Percentiles rank a stretch among this genome's conserved stretches.
Conservation (phyloP, 2,329 filamentous ascomycete species). For the Ascocoryne sarcoides region DNA sequence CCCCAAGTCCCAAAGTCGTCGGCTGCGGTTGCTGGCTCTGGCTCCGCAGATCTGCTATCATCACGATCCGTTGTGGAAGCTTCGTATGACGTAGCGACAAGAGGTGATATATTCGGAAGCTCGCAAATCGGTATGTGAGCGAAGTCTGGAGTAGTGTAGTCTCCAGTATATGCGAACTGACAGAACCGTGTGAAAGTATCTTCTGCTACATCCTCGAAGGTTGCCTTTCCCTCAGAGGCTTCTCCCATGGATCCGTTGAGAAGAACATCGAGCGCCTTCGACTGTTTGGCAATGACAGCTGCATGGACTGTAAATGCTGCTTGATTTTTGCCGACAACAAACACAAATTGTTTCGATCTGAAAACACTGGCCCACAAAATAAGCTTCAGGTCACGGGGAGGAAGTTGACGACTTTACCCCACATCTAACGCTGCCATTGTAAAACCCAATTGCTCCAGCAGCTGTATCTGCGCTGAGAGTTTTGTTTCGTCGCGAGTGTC, state of each 20-base stretch:
- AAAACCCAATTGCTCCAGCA: slow-evolving; percentile 4
- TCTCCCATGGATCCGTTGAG: slow-evolving; percentile 15
- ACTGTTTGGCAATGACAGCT: slow-evolving; percentile 15
- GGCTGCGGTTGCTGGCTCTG: neutral
- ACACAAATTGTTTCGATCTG: slow-evolving; percentile 9
- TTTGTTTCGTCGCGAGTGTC: slow-evolving; percentile 4
- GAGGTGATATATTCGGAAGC: slow-evolving; percentile 6
- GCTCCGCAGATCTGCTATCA: neutral
- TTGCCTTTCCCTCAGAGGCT: slow-evolving; percentile 12
- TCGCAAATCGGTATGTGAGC: slow-evolving; percentile 10
- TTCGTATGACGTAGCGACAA: neutral
- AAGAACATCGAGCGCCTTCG: slow-evolving; percentile 14
- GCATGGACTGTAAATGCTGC: slow-evolving; percentile 10
- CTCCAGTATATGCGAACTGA: slow-evolving; percentile 17
- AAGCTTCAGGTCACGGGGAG: slow-evolving; percentile 5
- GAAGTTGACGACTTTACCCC: slow-evolving; percentile 4
- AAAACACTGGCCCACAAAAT: slow-evolving; percentile 1
- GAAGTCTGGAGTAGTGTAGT: slow-evolving; percentile 15
- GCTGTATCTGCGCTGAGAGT: neutral
- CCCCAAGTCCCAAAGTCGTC: neutral
- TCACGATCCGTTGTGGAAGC: slow-evolving; percentile 1
- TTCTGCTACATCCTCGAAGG: slow-evolving; percentile 15
- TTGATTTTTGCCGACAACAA: slow-evolving; percentile 13
- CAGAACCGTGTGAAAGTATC: slow-evolving; percentile 15
- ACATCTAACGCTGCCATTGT: slow-evolving; percentile 4